Base-by-base conservation (phyloP, 805 yeast species). In the Wickerhamiella nectarea region DNA sequence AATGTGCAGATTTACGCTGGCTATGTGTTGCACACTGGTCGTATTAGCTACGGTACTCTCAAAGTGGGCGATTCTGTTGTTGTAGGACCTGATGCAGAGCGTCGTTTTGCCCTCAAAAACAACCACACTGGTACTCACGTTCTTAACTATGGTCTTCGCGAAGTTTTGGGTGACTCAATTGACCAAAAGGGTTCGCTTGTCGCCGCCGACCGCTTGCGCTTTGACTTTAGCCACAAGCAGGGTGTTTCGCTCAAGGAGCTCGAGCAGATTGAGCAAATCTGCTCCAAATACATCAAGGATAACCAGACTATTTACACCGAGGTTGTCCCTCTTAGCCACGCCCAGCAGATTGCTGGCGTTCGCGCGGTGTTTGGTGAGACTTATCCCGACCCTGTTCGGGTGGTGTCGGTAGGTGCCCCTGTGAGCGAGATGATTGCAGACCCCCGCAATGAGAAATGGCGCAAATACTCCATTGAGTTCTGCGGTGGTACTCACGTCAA, bases 281-380 rank as follows among this genome's bases (percentile, higher is more conserved):
- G 77, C 52, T 80, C 81, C 56, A 71, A 75, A 26, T 72, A 76
- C 59, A 81, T 91, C 63, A 75, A 76, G 56, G 70, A 74, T 44
- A 79, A 84, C 62, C 65, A 75, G 52, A 63, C 66, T 31, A 97
- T 91, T 19, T 89, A 71, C 61, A 73, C 94, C 48, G 75, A 85
- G 64, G 93, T 87, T 33, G 95, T 89, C 47, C 67, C 80, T 8
- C 71, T 91, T 50, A 72, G 68, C 17, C 58, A 65, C 47, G 98
- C 97, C 34, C 76, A 73, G 56, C 65, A 72, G 38, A 87, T 91
- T 53, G 67, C 64, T 52, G 93, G 96, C 24, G 77, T 91, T 38
- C 83, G 98, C 66, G 98, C 98, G 45, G 98, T 91, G 34, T 91
- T 91, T 57, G 98, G 98, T 58, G 99, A 91, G 70, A 85, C 95